Evolutionary conservation across 495 filamentous ascomycete species (phyloP).

Genomic region (Aspergillus conjunctus): DNA sequence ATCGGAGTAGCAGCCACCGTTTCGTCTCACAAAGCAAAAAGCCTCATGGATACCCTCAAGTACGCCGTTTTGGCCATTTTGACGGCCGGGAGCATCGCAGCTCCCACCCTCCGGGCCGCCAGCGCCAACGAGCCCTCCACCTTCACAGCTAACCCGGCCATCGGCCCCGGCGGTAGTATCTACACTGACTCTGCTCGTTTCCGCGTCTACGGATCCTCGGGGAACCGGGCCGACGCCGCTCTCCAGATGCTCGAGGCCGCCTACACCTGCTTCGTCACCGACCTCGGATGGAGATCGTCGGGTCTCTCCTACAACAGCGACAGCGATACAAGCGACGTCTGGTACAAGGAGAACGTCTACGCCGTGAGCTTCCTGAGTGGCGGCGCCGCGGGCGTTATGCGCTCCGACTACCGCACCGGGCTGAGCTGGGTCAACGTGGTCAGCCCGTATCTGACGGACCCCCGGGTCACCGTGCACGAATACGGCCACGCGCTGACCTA

Average conservation of each 20-base stretch:
- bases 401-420: constrained; percentile 10
- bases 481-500: constrained; percentile 24
- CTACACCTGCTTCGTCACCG: constrained; percentile 19
- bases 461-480: constrained; percentile 18
- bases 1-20: too few species aligned
- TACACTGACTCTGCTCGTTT: constrained; percentile 21
- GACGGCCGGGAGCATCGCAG: neutral
- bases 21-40: too few species aligned
- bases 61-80: neutral
- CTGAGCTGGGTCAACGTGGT: constrained; percentile 19
- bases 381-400: constrained; percentile 15
- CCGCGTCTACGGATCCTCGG: constrained; percentile 14
- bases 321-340: neutral
- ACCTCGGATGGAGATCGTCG: constrained; percentile 12
- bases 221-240: neutral
- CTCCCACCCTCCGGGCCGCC: neutral
- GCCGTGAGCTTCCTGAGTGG: constrained; percentile 1
- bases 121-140: constrained; percentile 2
- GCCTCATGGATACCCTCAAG: too few species aligned
- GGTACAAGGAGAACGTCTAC: constrained; percentile 23
- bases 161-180: constrained; percentile 15
- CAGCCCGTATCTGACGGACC: constrained; percentile 6
- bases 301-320: constrained; percentile 16
- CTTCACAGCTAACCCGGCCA: constrained; percentile 17
- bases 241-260: constrained; percentile 21